Evolutionary conservation across 139 green algal species (phyloP).

Genomic region (Microglena sp.): DNA sequence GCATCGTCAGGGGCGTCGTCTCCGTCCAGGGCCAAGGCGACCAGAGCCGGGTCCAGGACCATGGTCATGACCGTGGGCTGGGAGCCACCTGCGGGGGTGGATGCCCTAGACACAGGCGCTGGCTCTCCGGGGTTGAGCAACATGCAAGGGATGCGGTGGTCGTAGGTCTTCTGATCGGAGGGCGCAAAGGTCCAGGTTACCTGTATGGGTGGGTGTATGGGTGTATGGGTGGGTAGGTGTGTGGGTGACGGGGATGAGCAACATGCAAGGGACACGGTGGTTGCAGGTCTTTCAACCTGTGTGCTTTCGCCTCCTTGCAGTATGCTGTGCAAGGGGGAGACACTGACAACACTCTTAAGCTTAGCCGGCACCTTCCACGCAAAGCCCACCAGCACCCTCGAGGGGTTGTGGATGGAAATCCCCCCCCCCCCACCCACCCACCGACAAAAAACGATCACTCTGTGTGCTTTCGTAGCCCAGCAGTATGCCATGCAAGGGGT

Average conservation of each 20-base stretch:
- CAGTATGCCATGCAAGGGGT: too few species aligned
- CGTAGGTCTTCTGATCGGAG: constrained; percentile 24
- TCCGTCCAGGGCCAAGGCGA: background rate
- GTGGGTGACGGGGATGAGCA: constrained; percentile 16
- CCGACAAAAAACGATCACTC: too few species aligned
- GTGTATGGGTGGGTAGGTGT: too few species aligned
- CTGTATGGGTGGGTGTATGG: too few species aligned
- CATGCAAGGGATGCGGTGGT: constrained; percentile 12
- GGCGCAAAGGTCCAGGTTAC: constrained; percentile 45
- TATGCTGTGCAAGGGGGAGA: constrained; percentile 29
- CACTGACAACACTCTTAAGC: constrained; percentile 21
- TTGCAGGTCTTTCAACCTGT: constrained; percentile 27
- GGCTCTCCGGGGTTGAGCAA: constrained; percentile 11
- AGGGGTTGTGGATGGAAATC: constrained; percentile 53
- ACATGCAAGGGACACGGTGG: constrained; percentile 7
- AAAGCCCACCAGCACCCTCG: constrained; percentile 36
- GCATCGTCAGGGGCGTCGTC: background rate
- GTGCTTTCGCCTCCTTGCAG: constrained; percentile 49
- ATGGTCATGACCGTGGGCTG: too few species aligned
- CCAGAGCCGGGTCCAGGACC: background rate
- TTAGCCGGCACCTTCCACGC: constrained; percentile 34
- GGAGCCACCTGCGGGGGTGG: too few species aligned
- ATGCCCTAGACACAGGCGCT: background rate
- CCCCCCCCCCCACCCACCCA: too few species aligned
- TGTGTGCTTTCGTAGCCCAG: too few species aligned